Percentiles rank a stretch among this genome's conserved stretches.
Evolutionary conservation across 371 early-diverging fungal genomes (phyloP).

Genomic region (Mucor mucedo): DNA sequence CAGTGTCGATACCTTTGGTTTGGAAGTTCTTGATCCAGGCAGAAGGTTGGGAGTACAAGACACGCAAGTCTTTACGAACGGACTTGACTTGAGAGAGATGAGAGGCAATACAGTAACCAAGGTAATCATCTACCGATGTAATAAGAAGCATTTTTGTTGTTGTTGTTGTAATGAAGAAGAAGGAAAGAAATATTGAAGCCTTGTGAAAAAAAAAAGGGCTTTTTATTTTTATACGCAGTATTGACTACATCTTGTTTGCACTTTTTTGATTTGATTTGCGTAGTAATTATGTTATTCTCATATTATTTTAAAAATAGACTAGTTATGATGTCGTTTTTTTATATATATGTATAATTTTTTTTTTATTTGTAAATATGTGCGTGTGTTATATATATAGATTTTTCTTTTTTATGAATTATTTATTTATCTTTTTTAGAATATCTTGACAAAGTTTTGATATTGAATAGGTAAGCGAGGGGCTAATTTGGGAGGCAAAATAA

Average conservation of each 20-base stretch:
- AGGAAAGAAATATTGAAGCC: not conserved
- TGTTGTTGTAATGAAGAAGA: not conserved
- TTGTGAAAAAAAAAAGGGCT: not conserved
- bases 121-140: slow-evolving; percentile 43
- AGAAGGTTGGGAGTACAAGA: slow-evolving; percentile 27
- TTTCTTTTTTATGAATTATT: not conserved
- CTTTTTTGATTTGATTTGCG: not conserved
- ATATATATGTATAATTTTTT: not conserved
- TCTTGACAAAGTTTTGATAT: slow-evolving; percentile 24
- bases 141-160: slow-evolving; percentile 39
- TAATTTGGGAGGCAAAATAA: slow-evolving; percentile 28
- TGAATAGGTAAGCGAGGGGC: slow-evolving; percentile 19
- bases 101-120: slow-evolving; percentile 45
- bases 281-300: not conserved
- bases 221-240: not conserved
- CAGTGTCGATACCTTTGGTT: slow-evolving; percentile 39
- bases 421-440: slow-evolving; percentile 16
- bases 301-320: not conserved
- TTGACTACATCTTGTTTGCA: not conserved
- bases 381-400: not conserved
- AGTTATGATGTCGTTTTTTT: not conserved
- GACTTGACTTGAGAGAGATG: slow-evolving; percentile 32
- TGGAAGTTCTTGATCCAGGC: slow-evolving; percentile 20
- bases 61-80: slow-evolving; percentile 33
- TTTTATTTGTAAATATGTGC: not conserved